Conservation (phyloP, 495 filamentous ascomycete species). For the Wilcoxina mikolae region DNA sequence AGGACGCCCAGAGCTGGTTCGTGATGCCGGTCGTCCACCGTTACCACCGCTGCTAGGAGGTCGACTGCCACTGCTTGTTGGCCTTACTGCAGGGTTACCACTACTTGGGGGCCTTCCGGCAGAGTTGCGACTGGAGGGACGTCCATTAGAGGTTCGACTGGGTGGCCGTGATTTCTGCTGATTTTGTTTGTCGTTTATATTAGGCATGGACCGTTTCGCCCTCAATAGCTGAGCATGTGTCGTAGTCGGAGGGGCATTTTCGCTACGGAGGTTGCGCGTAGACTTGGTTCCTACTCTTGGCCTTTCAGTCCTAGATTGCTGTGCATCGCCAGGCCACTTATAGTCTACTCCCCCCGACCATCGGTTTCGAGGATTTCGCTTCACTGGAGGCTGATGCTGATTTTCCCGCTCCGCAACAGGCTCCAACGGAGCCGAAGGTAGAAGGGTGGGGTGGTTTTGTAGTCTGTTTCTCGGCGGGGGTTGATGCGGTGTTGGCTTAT, state of each 20-base stretch:
- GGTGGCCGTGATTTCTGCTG: slow-evolving; percentile 19
- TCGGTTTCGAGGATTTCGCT: slow-evolving; percentile 16
- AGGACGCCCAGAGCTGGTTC: slow-evolving; percentile 30
- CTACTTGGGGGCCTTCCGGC: slow-evolving; percentile 26
- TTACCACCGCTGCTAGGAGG: slow-evolving; percentile 24
- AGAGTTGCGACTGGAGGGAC: slow-evolving; percentile 24
- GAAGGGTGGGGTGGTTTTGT: slow-evolving; percentile 43
- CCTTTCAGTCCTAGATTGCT: neutral
- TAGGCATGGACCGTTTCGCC: slow-evolving; percentile 77
- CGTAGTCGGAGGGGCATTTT: slow-evolving; percentile 39
- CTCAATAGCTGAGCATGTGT: slow-evolving; percentile 60
- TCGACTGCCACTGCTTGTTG: slow-evolving; percentile 27
- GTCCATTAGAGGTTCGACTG: slow-evolving; percentile 23
- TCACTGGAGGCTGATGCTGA: slow-evolving; percentile 35
- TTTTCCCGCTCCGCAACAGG: slow-evolving; percentile 86
- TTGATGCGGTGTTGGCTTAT: slow-evolving; percentile 29
- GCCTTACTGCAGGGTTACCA: slow-evolving; percentile 24
- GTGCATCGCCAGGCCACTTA: neutral
- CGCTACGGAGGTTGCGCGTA: slow-evolving; percentile 6
- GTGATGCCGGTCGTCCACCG: slow-evolving; percentile 31
- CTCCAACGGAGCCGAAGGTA: slow-evolving; percentile 48
- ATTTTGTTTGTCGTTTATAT: slow-evolving; percentile 40
- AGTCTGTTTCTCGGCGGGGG: slow-evolving; percentile 29
- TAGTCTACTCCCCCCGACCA: slow-evolving; percentile 15
- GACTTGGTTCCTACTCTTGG: neutral